Evolutionary conservation across 148 eudicot genomes (phyloP), one percentile per base, ranked within the genome.

Genomic region (Polygonum maritimum): DNA sequence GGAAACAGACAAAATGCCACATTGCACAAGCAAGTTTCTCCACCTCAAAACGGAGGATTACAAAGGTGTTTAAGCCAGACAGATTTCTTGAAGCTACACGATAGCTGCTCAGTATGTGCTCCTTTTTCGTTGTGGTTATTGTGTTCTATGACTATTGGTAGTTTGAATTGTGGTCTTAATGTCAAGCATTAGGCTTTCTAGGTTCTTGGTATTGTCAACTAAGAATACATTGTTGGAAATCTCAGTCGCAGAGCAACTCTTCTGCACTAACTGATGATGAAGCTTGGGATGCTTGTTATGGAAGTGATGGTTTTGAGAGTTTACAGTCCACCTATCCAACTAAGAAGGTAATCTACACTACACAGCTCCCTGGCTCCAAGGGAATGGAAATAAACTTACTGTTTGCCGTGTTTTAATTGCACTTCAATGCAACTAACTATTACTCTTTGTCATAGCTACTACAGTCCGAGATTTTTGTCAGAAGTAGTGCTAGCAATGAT

Each of bases 221-320:
- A 60, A 60, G 67, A 74, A 21, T 71, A 49, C 5, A 22, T 19
- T 44, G 35, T 31, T 39, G 67, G 26, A 22, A 73, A 39, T 87
- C 33, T 77, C 67, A 26, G 67, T 60, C 67, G 10, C 91, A 90
- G 98, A 92, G 94, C 78, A 88, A 90, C 71, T 90, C 97, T 47
- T 90, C 97, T 69, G 87, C 87, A 18, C 81, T 90, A 74, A 92
- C 98, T 71, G 98, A 95, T 78, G 98, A 92, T 83, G 98, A 95
- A 77, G 82, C 82, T 49, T 89, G 71, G 47, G 92, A 87, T 78
- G 83, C 79, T 73, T 83, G n/a, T n/a, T n/a, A 79, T 76, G 79
- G 81, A 77, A 82, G 78, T 86, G 84, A 81, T 80, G 83, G 81
- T 47, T 78, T 58, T 77, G 89, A 80, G 77, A 92, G 86, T 85